phyloP scores from a whole-genome alignment of 345 rosid genomes.

The Sonneratia alba region DNA sequence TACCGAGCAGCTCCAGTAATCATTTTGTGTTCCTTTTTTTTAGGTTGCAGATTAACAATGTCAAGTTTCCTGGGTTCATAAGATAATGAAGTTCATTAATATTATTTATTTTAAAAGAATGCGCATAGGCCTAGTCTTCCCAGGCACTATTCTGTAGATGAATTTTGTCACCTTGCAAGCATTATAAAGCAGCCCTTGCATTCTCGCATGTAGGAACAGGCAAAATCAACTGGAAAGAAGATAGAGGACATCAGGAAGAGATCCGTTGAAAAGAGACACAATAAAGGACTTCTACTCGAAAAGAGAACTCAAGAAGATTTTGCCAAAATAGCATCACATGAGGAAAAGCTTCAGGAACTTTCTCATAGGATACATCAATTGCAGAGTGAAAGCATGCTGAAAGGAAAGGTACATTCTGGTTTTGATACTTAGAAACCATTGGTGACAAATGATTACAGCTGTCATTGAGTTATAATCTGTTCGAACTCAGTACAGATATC shows the following conservation, averaged over 20 bases:
- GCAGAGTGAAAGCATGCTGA: constrained; percentile 45
- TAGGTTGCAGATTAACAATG: not conserved
- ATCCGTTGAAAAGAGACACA: constrained; percentile 14
- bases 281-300: constrained; percentile 23
- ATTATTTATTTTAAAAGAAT: not conserved
- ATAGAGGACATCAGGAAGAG: constrained; percentile 33
- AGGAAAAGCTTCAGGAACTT: constrained; percentile 62
- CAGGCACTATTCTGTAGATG: not conserved
- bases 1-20: not conserved
- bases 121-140: not conserved
- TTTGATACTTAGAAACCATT: not conserved
- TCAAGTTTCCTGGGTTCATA: not conserved
- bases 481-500: not conserved
- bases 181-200: not conserved
- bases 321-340: constrained; percentile 22
- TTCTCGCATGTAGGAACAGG: constrained; percentile 40
- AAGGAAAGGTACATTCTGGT: constrained; percentile 39
- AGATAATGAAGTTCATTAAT: not conserved
- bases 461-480: not conserved
- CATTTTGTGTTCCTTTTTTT: not conserved
- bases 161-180: not conserved
- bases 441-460: not conserved
- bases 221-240: constrained; percentile 34
- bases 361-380: constrained; percentile 38
- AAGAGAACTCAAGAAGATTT: constrained; percentile 20